Evolutionary conservation across 306 rosid genomes (phyloP).

Genomic region (Nissolia schottii): DNA sequence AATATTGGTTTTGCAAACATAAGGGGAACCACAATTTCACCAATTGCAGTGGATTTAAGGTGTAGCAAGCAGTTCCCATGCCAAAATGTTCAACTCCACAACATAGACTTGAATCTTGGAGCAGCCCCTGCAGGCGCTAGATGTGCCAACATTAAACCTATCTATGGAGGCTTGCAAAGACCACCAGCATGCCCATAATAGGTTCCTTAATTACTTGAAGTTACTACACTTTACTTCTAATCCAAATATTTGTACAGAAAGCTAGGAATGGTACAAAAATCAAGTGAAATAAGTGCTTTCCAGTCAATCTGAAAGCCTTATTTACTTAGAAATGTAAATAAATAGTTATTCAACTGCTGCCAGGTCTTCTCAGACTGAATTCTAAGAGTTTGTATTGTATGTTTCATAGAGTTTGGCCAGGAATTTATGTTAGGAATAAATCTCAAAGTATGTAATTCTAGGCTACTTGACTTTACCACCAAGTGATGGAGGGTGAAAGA

Average conservation of each 20-base stretch:
- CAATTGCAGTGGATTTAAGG: constrained; percentile 43
- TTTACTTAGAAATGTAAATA: constrained; percentile 2
- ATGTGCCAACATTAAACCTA: constrained; percentile 43
- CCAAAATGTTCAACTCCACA: constrained; percentile 29
- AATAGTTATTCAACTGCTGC: neutral
- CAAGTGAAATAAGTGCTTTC: neutral
- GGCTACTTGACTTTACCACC: neutral
- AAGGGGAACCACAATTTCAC: constrained; percentile 44
- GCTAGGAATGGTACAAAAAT: neutral
- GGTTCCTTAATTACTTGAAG: neutral
- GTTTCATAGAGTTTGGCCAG: constrained; percentile 4
- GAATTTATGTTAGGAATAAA: neutral
- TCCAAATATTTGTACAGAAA: neutral
- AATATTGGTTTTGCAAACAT: constrained; percentile 37
- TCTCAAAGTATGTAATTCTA: neutral
- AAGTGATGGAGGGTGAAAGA: neutral
- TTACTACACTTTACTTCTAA: neutral
- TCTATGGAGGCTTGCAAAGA: constrained; percentile 31
- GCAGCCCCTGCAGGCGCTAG: neutral
- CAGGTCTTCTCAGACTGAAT: constrained; percentile 5
- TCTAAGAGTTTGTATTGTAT: neutral
- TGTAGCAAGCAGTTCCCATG: constrained; percentile 65
- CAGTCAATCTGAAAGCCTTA: neutral
- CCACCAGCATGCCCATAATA: constrained; percentile 42
- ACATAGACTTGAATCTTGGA: constrained; percentile 43